These are phyloP conservation scores for Cyclostephanos tholiformis DNA, from an alignment of 108 stramenopile species.

Conservation along the genomic window DNA sequence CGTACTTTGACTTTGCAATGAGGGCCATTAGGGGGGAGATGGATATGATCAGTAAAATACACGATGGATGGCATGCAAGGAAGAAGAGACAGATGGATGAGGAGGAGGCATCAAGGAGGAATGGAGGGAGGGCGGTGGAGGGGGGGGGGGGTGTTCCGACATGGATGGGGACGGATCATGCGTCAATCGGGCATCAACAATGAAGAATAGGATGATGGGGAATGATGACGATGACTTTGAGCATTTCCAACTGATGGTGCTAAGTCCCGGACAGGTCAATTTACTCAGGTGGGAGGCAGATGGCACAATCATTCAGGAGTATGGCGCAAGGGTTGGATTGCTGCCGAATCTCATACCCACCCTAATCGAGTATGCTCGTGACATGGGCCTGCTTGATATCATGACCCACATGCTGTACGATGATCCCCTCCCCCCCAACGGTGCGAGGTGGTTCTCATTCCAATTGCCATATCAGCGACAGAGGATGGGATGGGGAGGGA, in stretches of 20 bases:
- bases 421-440: constrained; percentile 43
- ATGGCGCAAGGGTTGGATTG: constrained; percentile 57
- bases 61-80: not conserved
- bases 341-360: constrained; percentile 37
- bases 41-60: constrained; percentile 21
- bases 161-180: no score
- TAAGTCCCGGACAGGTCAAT: constrained; percentile 39
- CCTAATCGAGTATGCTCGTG: constrained; percentile 39
- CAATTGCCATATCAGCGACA: constrained; percentile 35
- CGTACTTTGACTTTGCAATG: constrained; percentile 42
- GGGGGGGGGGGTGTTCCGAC: not conserved
- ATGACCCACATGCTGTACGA: constrained; percentile 52
- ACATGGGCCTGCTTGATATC: constrained; percentile 49
- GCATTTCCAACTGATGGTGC: constrained; percentile 43
- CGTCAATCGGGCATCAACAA: not conserved
- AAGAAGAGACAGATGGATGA: not conserved
- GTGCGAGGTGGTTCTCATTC: constrained; percentile 42
- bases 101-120: not conserved
- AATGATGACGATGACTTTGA: constrained; percentile 24
- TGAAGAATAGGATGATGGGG: not conserved
- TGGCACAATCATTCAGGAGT: constrained; percentile 37
- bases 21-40: constrained; percentile 29
- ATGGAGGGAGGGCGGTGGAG: not conserved
- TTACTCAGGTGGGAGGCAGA: constrained; percentile 47
- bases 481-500: not conserved